Percentiles rank a stretch among this genome's conserved stretches.
Evolutionary conservation across 371 early-diverging fungal species (phyloP).

Genomic region (Mortierella sp.): DNA sequence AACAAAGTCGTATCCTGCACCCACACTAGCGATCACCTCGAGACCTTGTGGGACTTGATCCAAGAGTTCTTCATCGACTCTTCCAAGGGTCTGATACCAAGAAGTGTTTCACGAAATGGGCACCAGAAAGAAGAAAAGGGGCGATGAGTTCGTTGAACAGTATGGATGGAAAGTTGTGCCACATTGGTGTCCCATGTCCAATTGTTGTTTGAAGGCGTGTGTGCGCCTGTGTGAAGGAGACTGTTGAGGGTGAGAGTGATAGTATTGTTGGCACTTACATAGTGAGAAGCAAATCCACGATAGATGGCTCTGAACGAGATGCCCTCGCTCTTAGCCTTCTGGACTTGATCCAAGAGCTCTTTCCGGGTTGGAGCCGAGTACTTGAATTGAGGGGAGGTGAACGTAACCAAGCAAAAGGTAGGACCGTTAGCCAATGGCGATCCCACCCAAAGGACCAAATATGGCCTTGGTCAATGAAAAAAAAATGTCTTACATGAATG

Average conservation of each 20-base stretch:
- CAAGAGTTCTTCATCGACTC: slow-evolving; percentile 26
- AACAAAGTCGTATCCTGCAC: slow-evolving; percentile 53
- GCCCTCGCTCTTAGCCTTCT: slow-evolving; percentile 34
- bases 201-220: too few species aligned
- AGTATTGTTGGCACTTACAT: slow-evolving; percentile 18
- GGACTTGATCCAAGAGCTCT: slow-evolving; percentile 28
- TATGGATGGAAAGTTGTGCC: not conserved
- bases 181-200: too few species aligned
- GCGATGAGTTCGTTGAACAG: not conserved
- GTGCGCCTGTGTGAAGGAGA: too few species aligned
- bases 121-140: too few species aligned
- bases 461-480: not conserved
- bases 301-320: slow-evolving; percentile 40
- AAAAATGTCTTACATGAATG: slow-evolving; percentile 27
- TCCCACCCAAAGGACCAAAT: not conserved
- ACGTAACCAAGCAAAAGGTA: too few species aligned
- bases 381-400: slow-evolving; percentile 6
- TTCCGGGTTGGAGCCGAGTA: slow-evolving; percentile 39
- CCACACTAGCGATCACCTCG: slow-evolving; percentile 40
- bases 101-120: not conserved
- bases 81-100: slow-evolving; percentile 26
- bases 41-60: slow-evolving; percentile 18
- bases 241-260: not conserved
- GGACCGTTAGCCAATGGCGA: not conserved
- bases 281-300: slow-evolving; percentile 48